Base-by-base conservation (phyloP, 768 basidiomycete species). In the Termitomyces sp. region DNA sequence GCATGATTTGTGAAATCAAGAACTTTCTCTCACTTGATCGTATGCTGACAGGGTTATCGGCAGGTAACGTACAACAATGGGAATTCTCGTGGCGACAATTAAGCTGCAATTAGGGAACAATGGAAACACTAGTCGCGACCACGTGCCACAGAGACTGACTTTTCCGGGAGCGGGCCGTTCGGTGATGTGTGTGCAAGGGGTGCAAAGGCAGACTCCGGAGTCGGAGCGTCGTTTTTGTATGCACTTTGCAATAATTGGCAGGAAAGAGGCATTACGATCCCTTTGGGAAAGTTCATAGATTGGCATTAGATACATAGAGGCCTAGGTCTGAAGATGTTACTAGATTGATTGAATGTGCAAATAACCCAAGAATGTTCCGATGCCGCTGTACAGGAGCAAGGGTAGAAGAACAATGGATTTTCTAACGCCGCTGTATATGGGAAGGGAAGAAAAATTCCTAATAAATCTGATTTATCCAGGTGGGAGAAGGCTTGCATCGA, bases 401-500 rank as follows among this genome's bases (percentile, higher is more conserved):
- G n/a, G n/a, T n/a, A n/a, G 33, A 11, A 35, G 15, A 15, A 35
- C 33, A 35, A 29, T 15, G 33, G 11, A 35, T 35, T 4, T 33
- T 41, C 31, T 31, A 33, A 32, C 40, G 10, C 49, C 27, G 29
- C 18, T 3, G 48, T 48, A 35, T 32, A n/a, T 2, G 33, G 27
- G 27, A 5, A 29, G 29, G 43, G 32, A n/a, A 48, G 46, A 36
- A 32, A n/a, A 50, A 27, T 6, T 20, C 10, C 33, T n/a, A 18
- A 35, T 42, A 22, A 35, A 50, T 39, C 36, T 23, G 20, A 18
- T 54, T 78, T 78, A 99, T 68, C 97, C 97, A 18, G 96, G 97
- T 55, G 97, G 97, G 3, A 99, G 85, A 39, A 97, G 76, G 63
- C 88, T 94, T 6, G 93, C 88, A 67, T 99, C 97, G 40, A 99